These are phyloP conservation scores for Candida smagusa DNA, from an alignment of 1,139 yeast genomes.

Conservation along the genomic window DNA sequence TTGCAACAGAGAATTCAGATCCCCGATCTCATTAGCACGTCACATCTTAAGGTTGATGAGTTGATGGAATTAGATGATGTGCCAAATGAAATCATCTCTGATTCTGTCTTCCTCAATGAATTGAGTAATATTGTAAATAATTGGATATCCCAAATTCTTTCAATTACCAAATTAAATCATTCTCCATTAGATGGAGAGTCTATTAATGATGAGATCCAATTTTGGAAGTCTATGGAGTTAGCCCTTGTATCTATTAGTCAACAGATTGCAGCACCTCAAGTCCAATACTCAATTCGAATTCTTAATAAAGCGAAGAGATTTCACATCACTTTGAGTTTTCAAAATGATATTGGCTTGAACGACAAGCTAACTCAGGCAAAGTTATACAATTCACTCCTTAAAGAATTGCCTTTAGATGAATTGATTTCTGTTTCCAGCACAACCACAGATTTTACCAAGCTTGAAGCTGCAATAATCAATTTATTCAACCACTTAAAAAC, in stretches of 20 bases:
- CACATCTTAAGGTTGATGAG: constrained; percentile 52
- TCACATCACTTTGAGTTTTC: constrained; percentile 71
- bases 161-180: constrained; percentile 50
- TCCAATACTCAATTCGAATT: constrained; percentile 57
- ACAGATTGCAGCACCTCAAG: constrained; percentile 56
- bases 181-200: constrained; percentile 59
- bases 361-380: constrained; percentile 53
- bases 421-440: constrained; percentile 36
- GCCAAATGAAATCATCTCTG: constrained; percentile 25
- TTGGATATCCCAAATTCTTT: constrained; percentile 69
- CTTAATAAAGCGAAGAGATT: constrained; percentile 72
- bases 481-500: constrained; percentile 60
- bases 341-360: constrained; percentile 67
- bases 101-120: constrained; percentile 58
- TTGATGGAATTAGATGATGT: constrained; percentile 23
- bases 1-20: constrained; percentile 65
- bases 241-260: constrained; percentile 55
- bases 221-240: constrained; percentile 74
- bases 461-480: constrained; percentile 43
- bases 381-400: constrained; percentile 59
- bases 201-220: constrained; percentile 63
- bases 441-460: constrained; percentile 33
- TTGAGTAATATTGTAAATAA: constrained; percentile 64
- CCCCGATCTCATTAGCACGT: constrained; percentile 55
- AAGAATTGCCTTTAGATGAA: constrained; percentile 69